A percentile compares a stretch with the other conserved stretches of the same genome.
Conservation (phyloP, 306 rosid species). For the Trifolium dubium region DNA sequence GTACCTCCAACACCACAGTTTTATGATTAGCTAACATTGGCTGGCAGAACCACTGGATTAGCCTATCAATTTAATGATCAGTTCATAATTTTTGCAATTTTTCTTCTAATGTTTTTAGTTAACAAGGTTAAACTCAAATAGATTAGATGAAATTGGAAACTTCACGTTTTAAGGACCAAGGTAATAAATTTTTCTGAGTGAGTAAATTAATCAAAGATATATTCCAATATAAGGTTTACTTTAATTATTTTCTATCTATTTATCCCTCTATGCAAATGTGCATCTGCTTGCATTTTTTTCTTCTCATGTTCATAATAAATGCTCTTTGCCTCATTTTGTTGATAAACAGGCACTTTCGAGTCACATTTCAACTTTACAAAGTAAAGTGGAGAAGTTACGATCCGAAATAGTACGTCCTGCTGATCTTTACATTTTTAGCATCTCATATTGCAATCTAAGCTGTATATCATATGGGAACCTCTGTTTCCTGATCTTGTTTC, state of each 20-base stretch:
- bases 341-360: slow-evolving; percentile 71
- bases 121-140: not conserved
- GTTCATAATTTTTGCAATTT: not conserved
- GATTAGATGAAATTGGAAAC: not conserved
- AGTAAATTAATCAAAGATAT: not conserved
- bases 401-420: slow-evolving; percentile 70
- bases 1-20: slow-evolving; percentile 20
- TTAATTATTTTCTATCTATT: not conserved
- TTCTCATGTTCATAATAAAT: slow-evolving; percentile 1
- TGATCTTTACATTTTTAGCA: slow-evolving; percentile 27
- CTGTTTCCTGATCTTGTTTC: slow-evolving; percentile 24
- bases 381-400: slow-evolving; percentile 64
- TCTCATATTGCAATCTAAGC: slow-evolving; percentile 27
- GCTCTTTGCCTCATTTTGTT: slow-evolving; percentile 32
- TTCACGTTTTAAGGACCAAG: not conserved
- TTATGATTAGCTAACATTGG: slow-evolving; percentile 2
- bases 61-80: not conserved
- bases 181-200: not conserved
- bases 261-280: not conserved
- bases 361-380: slow-evolving; percentile 70
- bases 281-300: not conserved
- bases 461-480: slow-evolving; percentile 24
- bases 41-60: slow-evolving; percentile 11
- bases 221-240: not conserved
- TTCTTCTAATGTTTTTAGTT: not conserved